Evolutionary conservation across 2,329 filamentous ascomycete species (phyloP).

Genomic region (Ampelomyces quisqualis): DNA sequence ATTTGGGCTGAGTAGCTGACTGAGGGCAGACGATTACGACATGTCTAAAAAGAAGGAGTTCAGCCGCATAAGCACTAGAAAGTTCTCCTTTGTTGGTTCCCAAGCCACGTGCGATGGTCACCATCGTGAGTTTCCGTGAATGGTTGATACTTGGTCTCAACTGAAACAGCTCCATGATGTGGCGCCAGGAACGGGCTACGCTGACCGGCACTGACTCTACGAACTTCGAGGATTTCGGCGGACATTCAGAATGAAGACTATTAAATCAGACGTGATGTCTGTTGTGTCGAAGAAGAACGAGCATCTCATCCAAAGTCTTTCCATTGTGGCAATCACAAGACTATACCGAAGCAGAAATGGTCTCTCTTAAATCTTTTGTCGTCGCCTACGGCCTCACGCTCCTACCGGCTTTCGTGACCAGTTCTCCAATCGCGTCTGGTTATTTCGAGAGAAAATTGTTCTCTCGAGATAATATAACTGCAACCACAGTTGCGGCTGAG

Average conservation of each 20-base stretch:
- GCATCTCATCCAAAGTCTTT: not conserved
- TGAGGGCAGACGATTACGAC: not conserved
- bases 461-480: not conserved
- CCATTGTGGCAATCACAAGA: not conserved
- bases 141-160: not conserved
- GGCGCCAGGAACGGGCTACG: slow-evolving; percentile 1
- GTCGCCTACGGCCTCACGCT: not conserved
- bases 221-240: not conserved
- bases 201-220: not conserved
- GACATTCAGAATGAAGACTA: not conserved
- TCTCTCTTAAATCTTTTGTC: not conserved
- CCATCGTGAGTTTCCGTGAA: not conserved
- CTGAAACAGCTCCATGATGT: not conserved
- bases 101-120: not conserved
- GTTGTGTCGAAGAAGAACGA: not conserved
- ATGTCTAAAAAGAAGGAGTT: not conserved
- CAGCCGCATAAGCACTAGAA: not conserved
- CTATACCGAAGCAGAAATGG: slow-evolving; percentile 1
- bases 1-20: no score
- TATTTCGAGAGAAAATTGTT: slow-evolving; percentile 1
- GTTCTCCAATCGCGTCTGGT: slow-evolving; percentile 1
- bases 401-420: not conserved
- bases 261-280: slow-evolving; percentile 1
- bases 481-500: not conserved
- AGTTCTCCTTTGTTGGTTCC: not conserved